A percentile compares a stretch with the other conserved stretches of the same genome.
These are phyloP conservation scores for Teratosphaeria pseudoeucalypti DNA, from an alignment of 2,329 filamentous ascomycete genomes.

Conservation along the genomic window DNA sequence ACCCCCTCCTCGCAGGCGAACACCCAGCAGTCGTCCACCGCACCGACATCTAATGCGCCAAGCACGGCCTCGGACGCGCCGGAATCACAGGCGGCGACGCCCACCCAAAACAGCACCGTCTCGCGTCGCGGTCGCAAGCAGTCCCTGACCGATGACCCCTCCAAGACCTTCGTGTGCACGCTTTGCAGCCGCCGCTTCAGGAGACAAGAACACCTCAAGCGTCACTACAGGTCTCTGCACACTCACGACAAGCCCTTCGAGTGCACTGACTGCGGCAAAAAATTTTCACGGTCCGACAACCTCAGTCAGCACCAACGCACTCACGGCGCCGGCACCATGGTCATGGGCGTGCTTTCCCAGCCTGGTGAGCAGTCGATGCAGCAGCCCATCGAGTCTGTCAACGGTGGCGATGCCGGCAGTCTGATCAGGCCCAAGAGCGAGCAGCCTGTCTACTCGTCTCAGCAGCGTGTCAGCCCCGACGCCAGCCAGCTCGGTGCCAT, in stretches of 20 bases:
- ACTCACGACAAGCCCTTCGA: slow-evolving; percentile 98
- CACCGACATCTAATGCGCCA: slow-evolving; percentile 34
- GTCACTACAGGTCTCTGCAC: slow-evolving; percentile 95
- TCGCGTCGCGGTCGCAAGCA: slow-evolving; percentile 97
- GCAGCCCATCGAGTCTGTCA: slow-evolving; percentile 23
- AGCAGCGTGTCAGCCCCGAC: slow-evolving; percentile 34
- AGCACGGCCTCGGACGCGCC: slow-evolving; percentile 17
- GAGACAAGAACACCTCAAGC: slow-evolving; percentile 95
- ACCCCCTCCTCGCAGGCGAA: slow-evolving; percentile 36
- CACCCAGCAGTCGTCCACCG: slow-evolving; percentile 25
- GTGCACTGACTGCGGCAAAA: slow-evolving; percentile 96
- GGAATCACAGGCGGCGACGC: slow-evolving; percentile 21
- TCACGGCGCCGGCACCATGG: slow-evolving; percentile 78
- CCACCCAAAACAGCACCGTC: slow-evolving; percentile 40
- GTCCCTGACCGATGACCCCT: slow-evolving; percentile 91
- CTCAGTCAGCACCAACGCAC: slow-evolving; percentile 91
- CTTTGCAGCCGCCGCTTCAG: slow-evolving; percentile 96
- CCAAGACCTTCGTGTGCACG: slow-evolving; percentile 96
- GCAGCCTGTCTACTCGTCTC: slow-evolving; percentile 13
- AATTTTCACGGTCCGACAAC: slow-evolving; percentile 97
- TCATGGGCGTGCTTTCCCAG: slow-evolving; percentile 65
- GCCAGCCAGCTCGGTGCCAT: slow-evolving; percentile 61
- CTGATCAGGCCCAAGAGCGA: slow-evolving; percentile 26
- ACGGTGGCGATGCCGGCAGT: slow-evolving; percentile 25
- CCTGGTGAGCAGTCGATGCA: slow-evolving; percentile 21